These are phyloP conservation scores for Cryphonectria radicalis DNA, from an alignment of 2,329 filamentous ascomycete genomes.

Conservation along the genomic window DNA sequence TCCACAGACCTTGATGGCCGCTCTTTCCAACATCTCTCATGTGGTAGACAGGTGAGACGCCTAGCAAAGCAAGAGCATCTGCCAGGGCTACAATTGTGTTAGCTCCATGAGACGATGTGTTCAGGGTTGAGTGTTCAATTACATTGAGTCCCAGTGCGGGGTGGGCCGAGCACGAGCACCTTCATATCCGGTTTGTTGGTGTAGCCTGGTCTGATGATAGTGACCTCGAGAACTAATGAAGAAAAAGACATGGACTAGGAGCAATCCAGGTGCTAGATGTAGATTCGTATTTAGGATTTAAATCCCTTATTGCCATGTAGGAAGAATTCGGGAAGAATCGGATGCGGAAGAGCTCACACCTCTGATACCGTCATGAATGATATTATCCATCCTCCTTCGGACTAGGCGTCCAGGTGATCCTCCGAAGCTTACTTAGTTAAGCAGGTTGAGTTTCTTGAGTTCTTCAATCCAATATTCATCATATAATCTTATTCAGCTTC, in stretches of 20 bases:
- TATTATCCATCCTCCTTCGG: not conserved
- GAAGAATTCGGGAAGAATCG: not conserved
- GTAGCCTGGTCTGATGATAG: not conserved
- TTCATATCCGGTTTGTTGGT: slow-evolving; percentile 33
- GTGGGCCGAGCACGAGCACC: slow-evolving; percentile 41
- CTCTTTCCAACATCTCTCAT: slow-evolving; percentile 41
- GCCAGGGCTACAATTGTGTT: slow-evolving; percentile 33
- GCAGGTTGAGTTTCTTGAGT: no score
- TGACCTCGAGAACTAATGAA: not conserved
- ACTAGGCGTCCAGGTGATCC: not conserved
- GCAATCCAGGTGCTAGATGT: not conserved
- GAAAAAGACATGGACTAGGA: not conserved
- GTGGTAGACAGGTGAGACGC: slow-evolving; percentile 40
- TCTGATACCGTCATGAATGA: not conserved
- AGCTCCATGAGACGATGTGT: slow-evolving; percentile 5
- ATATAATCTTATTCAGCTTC: no score
- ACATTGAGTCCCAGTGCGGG: slow-evolving; percentile 42
- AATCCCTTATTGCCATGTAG: not conserved
- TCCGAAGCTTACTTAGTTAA: not conserved
- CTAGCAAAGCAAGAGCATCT: slow-evolving; percentile 37
- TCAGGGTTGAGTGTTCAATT: slow-evolving; percentile 16
- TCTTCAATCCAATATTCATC: no score
- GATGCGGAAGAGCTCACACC: not conserved
- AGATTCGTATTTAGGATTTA: not conserved
- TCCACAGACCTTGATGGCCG: slow-evolving; percentile 41